A percentile compares a stretch with the other conserved stretches of the same genome.
Conservation (phyloP, 768 basidiomycete genomes). For the Rhizopogon salebrosus region DNA sequence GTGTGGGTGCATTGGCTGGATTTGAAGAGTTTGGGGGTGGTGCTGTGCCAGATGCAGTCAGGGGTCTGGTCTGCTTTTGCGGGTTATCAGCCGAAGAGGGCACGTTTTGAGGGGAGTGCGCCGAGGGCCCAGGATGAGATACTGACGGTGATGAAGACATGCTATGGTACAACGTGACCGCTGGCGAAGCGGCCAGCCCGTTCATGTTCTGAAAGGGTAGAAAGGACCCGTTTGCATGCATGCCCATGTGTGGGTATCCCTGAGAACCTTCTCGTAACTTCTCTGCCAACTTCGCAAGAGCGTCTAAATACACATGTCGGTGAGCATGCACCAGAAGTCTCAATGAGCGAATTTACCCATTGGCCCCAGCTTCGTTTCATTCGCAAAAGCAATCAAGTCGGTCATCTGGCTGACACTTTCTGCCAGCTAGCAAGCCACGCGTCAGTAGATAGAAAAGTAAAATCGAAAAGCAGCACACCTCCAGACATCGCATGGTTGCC, state of each 20-base stretch:
- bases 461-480: conserved; percentile 39
- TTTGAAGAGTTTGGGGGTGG: conserved; percentile 25
- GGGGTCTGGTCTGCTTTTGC: conserved; percentile 60
- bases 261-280: conserved; percentile 27
- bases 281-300: conserved; percentile 36
- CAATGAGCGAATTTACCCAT: conserved; percentile 46
- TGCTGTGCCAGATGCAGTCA: conserved; percentile 36
- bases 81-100: conserved; percentile 48
- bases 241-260: conserved; percentile 16
- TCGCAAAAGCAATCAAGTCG: conserved; percentile 67
- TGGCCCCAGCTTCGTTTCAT: conserved; percentile 51
- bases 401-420: conserved; percentile 80
- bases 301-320: conserved; percentile 31
- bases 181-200: conserved; percentile 20
- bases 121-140: conserved; percentile 37
- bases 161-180: conserved; percentile 42
- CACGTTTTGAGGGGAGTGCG: conserved; percentile 46
- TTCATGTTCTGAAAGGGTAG: conserved; percentile 10
- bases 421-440: conserved; percentile 46
- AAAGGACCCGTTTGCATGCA: not conserved
- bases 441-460: conserved; percentile 1
- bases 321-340: conserved; percentile 19
- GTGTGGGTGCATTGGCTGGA: conserved; percentile 34
- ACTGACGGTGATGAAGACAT: conserved; percentile 38
- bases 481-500: conserved; percentile 84